phyloP scores from a whole-genome alignment of 164 flowering plant genomes.

The Tinospora cordifolia region DNA sequence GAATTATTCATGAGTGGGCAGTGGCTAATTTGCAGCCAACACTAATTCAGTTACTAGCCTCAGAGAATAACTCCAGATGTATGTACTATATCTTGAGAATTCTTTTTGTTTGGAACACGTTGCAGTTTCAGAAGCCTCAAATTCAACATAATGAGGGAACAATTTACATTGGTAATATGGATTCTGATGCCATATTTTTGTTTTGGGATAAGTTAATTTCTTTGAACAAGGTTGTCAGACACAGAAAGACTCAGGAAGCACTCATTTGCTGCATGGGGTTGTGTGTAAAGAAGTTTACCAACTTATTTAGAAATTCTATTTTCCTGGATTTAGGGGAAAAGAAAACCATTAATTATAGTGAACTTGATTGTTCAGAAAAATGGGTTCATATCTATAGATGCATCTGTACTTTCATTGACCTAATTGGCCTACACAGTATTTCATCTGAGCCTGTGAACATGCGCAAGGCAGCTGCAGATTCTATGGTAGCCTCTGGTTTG shows the following conservation, averaged over 20 bases:
- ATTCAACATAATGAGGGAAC: slow-evolving; percentile 13
- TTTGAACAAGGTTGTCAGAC: slow-evolving; percentile 45
- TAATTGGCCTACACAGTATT: slow-evolving; percentile 47
- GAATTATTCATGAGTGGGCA: slow-evolving; percentile 35
- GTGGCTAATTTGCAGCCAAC: slow-evolving; percentile 48
- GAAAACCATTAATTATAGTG: slow-evolving; percentile 8
- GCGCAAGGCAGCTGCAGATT: slow-evolving; percentile 82
- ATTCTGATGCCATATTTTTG: slow-evolving; percentile 35
- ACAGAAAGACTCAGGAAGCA: slow-evolving; percentile 54
- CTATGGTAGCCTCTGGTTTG: slow-evolving; percentile 81
- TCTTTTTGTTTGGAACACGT: slow-evolving; percentile 64
- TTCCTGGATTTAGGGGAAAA: slow-evolving; percentile 15
- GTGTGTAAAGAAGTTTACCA: slow-evolving; percentile 48
- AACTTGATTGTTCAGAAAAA: slow-evolving; percentile 21
- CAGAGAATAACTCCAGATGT: slow-evolving; percentile 74
- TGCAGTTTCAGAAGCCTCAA: slow-evolving; percentile 32
- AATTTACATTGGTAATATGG: slow-evolving; percentile 50
- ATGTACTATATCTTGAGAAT: slow-evolving; percentile 59
- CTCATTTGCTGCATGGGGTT: slow-evolving; percentile 78
- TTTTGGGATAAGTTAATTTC: slow-evolving; percentile 68
- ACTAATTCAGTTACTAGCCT: slow-evolving; percentile 38
- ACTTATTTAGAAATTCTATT: slow-evolving; percentile 26
- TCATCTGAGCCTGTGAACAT: slow-evolving; percentile 72
- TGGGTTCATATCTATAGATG: slow-evolving; percentile 29
- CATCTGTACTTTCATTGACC: slow-evolving; percentile 34